Percentiles rank a stretch among this genome's conserved stretches.
Evolutionary conservation across 208 protist genomes (phyloP).

Genomic region (Leptomonas pyrrhocoris): DNA sequence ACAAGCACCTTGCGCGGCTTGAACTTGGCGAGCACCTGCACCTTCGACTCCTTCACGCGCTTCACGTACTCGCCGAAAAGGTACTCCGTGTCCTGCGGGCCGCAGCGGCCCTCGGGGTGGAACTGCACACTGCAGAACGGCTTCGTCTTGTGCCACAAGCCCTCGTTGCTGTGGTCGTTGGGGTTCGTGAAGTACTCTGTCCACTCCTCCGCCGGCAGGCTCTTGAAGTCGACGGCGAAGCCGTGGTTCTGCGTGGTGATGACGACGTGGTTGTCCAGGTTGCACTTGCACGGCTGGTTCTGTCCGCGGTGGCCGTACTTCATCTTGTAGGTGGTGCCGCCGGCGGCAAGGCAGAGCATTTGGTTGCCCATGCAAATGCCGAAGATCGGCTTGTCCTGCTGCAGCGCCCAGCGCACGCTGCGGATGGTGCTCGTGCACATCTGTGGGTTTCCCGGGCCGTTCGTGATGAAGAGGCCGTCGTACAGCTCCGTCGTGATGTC

Average conservation of each 20-base stretch:
- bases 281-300: slow-evolving; percentile 97
- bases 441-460: slow-evolving; percentile 94
- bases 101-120: slow-evolving; percentile 97
- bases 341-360: slow-evolving; percentile 94
- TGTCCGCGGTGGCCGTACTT: slow-evolving; percentile 99
- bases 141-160: slow-evolving; percentile 94
- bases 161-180: slow-evolving; percentile 98
- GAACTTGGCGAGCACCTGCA: slow-evolving; percentile 68
- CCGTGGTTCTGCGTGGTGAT: slow-evolving; percentile 99
- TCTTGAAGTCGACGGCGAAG: slow-evolving; percentile 95
- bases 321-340: slow-evolving; percentile 96
- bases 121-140: slow-evolving; percentile 98
- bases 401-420: slow-evolving; percentile 90
- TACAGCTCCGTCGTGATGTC: slow-evolving; percentile 95
- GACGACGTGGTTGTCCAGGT: slow-evolving; percentile 87
- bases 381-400: slow-evolving; percentile 95
- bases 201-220: slow-evolving; percentile 93
- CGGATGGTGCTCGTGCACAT: slow-evolving; percentile 93
- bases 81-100: slow-evolving; percentile 97
- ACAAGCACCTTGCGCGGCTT: slow-evolving; percentile 93
- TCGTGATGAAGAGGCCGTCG: slow-evolving; percentile 98
- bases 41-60: slow-evolving; percentile 77
- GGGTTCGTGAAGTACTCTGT: slow-evolving; percentile 96
- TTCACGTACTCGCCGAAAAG: slow-evolving; percentile 97
- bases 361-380: slow-evolving; percentile 99